Evolutionary conservation across 2,329 filamentous ascomycete genomes (phyloP).

Genomic region (Aureobasidium uvarum): DNA sequence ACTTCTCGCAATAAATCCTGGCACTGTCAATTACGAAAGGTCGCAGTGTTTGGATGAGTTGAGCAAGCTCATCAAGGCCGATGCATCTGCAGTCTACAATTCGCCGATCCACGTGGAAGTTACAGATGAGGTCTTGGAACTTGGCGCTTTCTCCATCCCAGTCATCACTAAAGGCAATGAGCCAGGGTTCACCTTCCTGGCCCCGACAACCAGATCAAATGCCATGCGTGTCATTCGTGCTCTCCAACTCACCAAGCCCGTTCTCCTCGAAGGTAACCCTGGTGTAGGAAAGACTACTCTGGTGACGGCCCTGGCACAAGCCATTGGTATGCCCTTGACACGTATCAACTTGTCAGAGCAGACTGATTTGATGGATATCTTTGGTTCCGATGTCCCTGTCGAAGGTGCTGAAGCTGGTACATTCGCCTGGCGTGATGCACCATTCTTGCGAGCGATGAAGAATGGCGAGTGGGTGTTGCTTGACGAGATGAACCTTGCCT

Average conservation of each 20-base stretch:
- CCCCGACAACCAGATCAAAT: slow-evolving; percentile 86
- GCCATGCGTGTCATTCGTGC: slow-evolving; percentile 88
- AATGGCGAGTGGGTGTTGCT: slow-evolving; percentile 93
- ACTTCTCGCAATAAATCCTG: slow-evolving; percentile 68
- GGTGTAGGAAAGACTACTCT: slow-evolving; percentile 97
- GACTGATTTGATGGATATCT: slow-evolving; percentile 95
- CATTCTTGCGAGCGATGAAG: slow-evolving; percentile 95
- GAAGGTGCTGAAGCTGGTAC: slow-evolving; percentile 88
- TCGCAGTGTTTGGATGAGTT: slow-evolving; percentile 71
- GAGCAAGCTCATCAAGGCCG: slow-evolving; percentile 60
- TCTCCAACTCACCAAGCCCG: slow-evolving; percentile 83
- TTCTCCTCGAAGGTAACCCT: slow-evolving; percentile 93
- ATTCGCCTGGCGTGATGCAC: slow-evolving; percentile 94
- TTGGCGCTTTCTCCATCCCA: slow-evolving; percentile 72
- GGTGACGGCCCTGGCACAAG: slow-evolving; percentile 76
- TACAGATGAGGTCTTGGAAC: slow-evolving; percentile 55
- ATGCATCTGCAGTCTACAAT: slow-evolving; percentile 66
- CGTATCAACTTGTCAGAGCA: slow-evolving; percentile 97
- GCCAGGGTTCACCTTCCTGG: slow-evolving; percentile 73
- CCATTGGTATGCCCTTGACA: slow-evolving; percentile 77
- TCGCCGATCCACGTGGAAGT: slow-evolving; percentile 59
- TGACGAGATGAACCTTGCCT: slow-evolving; percentile 98
- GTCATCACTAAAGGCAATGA: slow-evolving; percentile 39
- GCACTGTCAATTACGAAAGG: slow-evolving; percentile 69
- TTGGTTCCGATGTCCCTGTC: slow-evolving; percentile 92